Evolutionary conservation across 2,329 filamentous ascomycete genomes (phyloP).

Genomic region (Arthroderma uncinatum): DNA sequence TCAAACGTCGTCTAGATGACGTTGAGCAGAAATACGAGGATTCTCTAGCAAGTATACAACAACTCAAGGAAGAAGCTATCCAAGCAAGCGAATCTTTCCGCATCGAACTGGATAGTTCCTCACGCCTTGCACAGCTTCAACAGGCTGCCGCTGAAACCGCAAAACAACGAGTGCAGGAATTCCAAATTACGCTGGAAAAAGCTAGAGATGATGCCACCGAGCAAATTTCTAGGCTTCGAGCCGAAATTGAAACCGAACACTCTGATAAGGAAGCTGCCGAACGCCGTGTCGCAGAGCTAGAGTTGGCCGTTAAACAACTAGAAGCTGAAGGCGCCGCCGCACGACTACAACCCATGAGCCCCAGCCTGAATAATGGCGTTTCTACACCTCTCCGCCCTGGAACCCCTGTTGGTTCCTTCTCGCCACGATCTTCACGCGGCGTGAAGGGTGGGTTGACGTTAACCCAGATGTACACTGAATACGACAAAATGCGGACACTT

Average conservation of each 20-base stretch:
- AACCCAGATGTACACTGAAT: constrained; percentile 54
- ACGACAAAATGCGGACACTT: constrained; percentile 52
- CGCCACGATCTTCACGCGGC: constrained; percentile 42
- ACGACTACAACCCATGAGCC: constrained; percentile 41
- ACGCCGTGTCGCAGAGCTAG: constrained; percentile 52
- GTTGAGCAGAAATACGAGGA: constrained; percentile 81
- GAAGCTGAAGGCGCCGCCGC: constrained; percentile 41
- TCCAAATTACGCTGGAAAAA: constrained; percentile 46
- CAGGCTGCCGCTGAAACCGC: constrained; percentile 49
- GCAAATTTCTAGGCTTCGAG: constrained; percentile 43
- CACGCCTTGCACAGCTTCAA: constrained; percentile 65
- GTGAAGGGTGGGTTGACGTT: constrained; percentile 46
- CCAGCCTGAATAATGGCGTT: constrained; percentile 42
- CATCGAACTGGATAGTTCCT: constrained; percentile 71
- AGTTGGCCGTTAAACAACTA: constrained; percentile 50
- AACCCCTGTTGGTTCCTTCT: constrained; percentile 41
- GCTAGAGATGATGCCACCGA: constrained; percentile 52
- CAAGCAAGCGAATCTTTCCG: constrained; percentile 77
- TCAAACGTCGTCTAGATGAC: constrained; percentile 71
- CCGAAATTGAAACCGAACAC: constrained; percentile 47
- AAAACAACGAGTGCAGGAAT: constrained; percentile 48
- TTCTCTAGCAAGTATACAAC: constrained; percentile 66
- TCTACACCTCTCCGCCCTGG: constrained; percentile 41
- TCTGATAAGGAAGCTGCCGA: constrained; percentile 52
- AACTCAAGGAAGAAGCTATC: constrained; percentile 71